Conservation (phyloP, 1,139 yeast genomes). For the Yamadazyma trypodendri region DNA sequence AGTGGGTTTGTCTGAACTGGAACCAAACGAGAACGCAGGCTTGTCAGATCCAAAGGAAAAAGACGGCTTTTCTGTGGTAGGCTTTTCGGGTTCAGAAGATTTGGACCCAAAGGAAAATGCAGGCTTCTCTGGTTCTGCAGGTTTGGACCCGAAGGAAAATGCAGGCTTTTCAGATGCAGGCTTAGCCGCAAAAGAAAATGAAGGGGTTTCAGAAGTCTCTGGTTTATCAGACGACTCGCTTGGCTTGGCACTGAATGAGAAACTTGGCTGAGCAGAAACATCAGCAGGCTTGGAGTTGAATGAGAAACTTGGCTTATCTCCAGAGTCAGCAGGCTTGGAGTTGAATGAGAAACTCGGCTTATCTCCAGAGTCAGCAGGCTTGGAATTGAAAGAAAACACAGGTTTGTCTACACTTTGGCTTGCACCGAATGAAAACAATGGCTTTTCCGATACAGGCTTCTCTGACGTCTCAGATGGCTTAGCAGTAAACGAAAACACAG, state of each 20-base stretch:
- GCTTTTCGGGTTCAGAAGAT: slow-evolving; percentile 5
- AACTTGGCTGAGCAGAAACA: slow-evolving; percentile 13
- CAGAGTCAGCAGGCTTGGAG: slow-evolving; percentile 9
- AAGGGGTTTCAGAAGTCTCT: slow-evolving; percentile 6
- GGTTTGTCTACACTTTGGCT: slow-evolving; percentile 8
- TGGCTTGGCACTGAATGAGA: slow-evolving; percentile 16
- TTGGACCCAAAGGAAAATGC: slow-evolving; percentile 22
- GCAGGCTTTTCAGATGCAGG: slow-evolving; percentile 7
- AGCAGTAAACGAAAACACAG: slow-evolving; percentile 16
- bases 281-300: slow-evolving; percentile 13
- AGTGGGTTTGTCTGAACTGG: slow-evolving; percentile 2
- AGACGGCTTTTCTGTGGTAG: slow-evolving; percentile 1
- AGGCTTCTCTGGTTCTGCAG: slow-evolving; percentile 17
- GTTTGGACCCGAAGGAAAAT: slow-evolving; percentile 19
- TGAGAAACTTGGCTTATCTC: slow-evolving; percentile 16
- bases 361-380: slow-evolving; percentile 11
- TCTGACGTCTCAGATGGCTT: not conserved
- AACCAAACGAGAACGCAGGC: slow-evolving; percentile 20
- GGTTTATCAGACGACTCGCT: slow-evolving; percentile 5
- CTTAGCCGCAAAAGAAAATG: slow-evolving; percentile 19
- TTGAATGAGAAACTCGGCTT: slow-evolving; percentile 20
- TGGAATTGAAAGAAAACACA: slow-evolving; percentile 25
- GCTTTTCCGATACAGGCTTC: slow-evolving; percentile 10
- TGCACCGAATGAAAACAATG: slow-evolving; percentile 15
- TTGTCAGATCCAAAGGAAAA: slow-evolving; percentile 6